A percentile compares a stretch with the other conserved stretches of the same genome.
Evolutionary conservation across 441 rosid genomes (phyloP).

Genomic region (Pelargonium myrrhifolium): DNA sequence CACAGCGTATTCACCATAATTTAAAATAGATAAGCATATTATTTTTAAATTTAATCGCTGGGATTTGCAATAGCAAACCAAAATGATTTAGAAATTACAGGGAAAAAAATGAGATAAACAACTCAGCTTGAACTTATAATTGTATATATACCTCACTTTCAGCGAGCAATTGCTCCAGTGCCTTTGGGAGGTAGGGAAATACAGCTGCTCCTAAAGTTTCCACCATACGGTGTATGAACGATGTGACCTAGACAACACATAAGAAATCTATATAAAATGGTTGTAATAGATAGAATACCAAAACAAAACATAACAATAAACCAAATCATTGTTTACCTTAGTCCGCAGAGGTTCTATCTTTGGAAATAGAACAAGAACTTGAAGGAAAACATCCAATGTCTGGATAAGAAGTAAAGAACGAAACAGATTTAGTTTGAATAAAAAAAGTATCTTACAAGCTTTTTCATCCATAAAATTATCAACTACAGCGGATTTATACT

Average conservation of each 20-base stretch:
- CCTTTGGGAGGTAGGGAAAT: constrained; percentile 27
- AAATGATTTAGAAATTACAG: neutral
- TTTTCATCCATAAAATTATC: neutral
- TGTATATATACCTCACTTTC: constrained; percentile 67
- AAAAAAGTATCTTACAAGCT: neutral
- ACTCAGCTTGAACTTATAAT: neutral
- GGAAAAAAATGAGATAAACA: neutral
- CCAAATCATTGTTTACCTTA: constrained; percentile 22
- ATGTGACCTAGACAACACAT: constrained; percentile 18
- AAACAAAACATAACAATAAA: constrained; percentile 8
- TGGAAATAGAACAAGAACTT: constrained; percentile 22
- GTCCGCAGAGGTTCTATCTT: constrained; percentile 22
- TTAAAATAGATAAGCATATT: neutral
- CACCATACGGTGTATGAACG: constrained; percentile 30
- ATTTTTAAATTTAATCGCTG: neutral
- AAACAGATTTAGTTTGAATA: neutral
- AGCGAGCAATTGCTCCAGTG: constrained; percentile 38
- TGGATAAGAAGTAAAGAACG: constrained; percentile 5
- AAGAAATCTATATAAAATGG: neutral
- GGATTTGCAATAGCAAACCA: neutral
- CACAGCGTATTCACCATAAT: neutral
- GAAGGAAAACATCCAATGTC: constrained; percentile 27
- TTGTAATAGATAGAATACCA: constrained; percentile 2
- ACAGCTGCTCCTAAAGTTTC: constrained; percentile 26
- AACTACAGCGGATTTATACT: neutral